These are phyloP conservation scores for Hymenotorrendiella dingleyae DNA, from an alignment of 2,329 filamentous ascomycete species.

Conservation along the genomic window DNA sequence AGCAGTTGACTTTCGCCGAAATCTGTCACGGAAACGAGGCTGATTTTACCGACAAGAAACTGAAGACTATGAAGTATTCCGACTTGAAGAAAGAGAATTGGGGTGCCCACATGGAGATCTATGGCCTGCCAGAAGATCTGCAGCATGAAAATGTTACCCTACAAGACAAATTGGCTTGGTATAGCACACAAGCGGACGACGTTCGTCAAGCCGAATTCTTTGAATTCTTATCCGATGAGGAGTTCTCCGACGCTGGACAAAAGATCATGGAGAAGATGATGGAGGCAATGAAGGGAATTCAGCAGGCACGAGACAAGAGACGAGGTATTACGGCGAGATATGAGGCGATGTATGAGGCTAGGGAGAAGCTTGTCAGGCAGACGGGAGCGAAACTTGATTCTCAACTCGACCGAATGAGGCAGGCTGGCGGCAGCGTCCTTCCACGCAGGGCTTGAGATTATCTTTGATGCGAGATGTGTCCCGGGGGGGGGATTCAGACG, in stretches of 20 bases:
- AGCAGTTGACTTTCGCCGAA: neutral
- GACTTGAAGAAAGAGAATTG: constrained; percentile 18
- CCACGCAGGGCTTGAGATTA: no score
- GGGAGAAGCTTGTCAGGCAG: constrained; percentile 23
- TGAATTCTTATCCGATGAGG: constrained; percentile 17
- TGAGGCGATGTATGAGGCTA: constrained; percentile 23
- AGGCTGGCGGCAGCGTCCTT: constrained; percentile 12
- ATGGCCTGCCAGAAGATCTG: neutral
- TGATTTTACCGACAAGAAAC: constrained; percentile 13
- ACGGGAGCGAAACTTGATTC: constrained; percentile 18
- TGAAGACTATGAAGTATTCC: constrained; percentile 21
- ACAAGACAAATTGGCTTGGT: no score
- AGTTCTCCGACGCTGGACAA: constrained; percentile 31
- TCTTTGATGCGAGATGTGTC: no score
- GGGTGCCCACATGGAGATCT: neutral
- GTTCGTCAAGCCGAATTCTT: constrained; percentile 15
- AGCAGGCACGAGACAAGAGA: constrained; percentile 23
- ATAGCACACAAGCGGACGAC: constrained; percentile 8
- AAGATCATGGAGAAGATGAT: constrained; percentile 26
- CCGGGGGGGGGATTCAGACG: no score
- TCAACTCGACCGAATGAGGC: constrained; percentile 25
- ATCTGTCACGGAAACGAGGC: constrained; percentile 2
- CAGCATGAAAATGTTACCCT: no score
- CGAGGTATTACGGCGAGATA: constrained; percentile 18
- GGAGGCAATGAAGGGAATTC: constrained; percentile 18